phyloP scores from a whole-genome alignment of 805 yeast species.

The Suhomyces canberraensis region DNA sequence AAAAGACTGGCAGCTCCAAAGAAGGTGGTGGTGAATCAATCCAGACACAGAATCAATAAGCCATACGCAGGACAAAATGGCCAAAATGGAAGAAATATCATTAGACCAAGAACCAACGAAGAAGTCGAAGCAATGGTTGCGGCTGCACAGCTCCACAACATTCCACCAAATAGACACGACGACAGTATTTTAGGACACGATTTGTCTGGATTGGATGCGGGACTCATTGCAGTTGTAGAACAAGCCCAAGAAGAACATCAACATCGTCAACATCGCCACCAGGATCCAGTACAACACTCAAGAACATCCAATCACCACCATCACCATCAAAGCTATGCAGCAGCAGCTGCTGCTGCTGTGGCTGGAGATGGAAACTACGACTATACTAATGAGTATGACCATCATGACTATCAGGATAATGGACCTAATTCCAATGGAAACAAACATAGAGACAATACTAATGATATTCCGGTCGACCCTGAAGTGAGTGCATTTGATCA shows the following conservation, averaged over 20 bases:
- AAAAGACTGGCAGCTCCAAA: slow-evolving; percentile 15
- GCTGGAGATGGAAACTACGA: slow-evolving; percentile 18
- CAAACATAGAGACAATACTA: slow-evolving; percentile 13
- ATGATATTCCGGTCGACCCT: slow-evolving; percentile 55
- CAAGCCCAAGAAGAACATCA: slow-evolving; percentile 47
- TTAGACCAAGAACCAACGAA: slow-evolving; percentile 16
- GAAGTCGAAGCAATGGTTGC: slow-evolving; percentile 37
- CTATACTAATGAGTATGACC: slow-evolving; percentile 13
- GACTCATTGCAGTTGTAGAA: slow-evolving; percentile 58
- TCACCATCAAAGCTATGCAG: slow-evolving; percentile 24
- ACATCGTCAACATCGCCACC: slow-evolving; percentile 15
- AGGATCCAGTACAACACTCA: slow-evolving; percentile 4
- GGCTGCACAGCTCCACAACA: slow-evolving; percentile 23
- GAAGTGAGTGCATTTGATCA: slow-evolving; percentile 49
- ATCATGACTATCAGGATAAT: slow-evolving; percentile 10
- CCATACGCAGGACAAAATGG: slow-evolving; percentile 8
- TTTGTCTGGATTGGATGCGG: slow-evolving; percentile 41
- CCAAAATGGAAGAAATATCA: slow-evolving; percentile 19
- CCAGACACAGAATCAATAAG: slow-evolving; percentile 1
- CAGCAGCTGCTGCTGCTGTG: slow-evolving; percentile 34
- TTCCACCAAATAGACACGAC: slow-evolving; percentile 24
- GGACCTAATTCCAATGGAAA: slow-evolving; percentile 5
- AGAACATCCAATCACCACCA: slow-evolving; percentile 4
- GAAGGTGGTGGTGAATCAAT: slow-evolving; percentile 11
- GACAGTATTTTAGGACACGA: slow-evolving; percentile 38